Evolutionary conservation across 2,329 filamentous ascomycete genomes (phyloP).

Genomic region (Colletotrichum spinosum): DNA sequence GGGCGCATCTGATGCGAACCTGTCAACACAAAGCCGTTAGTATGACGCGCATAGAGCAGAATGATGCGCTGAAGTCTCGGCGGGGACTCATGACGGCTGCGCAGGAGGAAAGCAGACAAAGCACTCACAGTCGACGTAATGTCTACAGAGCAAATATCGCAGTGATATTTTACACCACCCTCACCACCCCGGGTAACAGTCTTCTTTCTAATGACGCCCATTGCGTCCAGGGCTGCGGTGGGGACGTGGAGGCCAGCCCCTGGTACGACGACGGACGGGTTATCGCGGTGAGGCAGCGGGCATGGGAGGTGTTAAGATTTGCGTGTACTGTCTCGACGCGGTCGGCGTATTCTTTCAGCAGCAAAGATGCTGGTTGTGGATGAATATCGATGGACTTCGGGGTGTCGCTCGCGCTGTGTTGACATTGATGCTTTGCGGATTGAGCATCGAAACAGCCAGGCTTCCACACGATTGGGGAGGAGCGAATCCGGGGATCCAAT

Average conservation of each 20-base stretch:
- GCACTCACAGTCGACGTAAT: constrained; percentile 91
- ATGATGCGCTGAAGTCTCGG: constrained; percentile 14
- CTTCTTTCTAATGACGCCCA: constrained; percentile 98
- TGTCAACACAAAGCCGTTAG: constrained; percentile 57
- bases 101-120: constrained; percentile 16
- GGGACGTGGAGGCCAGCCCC: constrained; percentile 36
- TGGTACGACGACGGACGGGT: constrained; percentile 28
- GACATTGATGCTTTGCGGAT: constrained; percentile 16
- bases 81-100: constrained; percentile 12
- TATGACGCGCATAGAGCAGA: constrained; percentile 10
- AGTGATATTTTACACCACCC: constrained; percentile 94
- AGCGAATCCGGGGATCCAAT: constrained; percentile 22
- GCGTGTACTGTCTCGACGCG: background rate
- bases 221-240: constrained; percentile 52
- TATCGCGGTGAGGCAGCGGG: constrained; percentile 16
- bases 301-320: constrained; percentile 4
- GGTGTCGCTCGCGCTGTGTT: constrained; percentile 22
- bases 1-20: constrained; percentile 95
- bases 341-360: background rate
- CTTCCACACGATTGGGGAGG: constrained; percentile 2
- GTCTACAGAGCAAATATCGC: constrained; percentile 95
- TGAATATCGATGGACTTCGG: constrained; percentile 27
- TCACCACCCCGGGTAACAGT: constrained; percentile 87
- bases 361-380: constrained; percentile 11
- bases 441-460: constrained; percentile 28